Percentiles rank a stretch among this genome's conserved stretches.
Evolutionary conservation across 2,329 filamentous ascomycete genomes (phyloP).

Genomic region (Conoideocrella luteorostrata): DNA sequence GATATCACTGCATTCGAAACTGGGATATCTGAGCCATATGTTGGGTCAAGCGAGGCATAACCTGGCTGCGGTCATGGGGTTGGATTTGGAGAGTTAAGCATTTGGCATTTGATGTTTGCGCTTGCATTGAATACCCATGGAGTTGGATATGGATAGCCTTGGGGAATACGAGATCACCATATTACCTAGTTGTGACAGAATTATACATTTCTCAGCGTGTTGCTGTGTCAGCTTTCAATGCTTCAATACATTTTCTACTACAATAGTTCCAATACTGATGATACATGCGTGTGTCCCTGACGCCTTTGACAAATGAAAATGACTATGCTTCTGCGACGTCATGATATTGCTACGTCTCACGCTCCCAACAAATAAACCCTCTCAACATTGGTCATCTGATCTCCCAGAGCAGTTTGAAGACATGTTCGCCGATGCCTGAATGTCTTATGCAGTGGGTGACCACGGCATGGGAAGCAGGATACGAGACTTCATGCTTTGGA

Average conservation of each 20-base stretch:
- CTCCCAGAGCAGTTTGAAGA: neutral
- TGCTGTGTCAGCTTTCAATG: conserved; percentile 10
- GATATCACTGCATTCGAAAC: conserved; percentile 75
- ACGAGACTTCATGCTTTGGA: conserved; percentile 91
- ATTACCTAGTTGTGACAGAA: too few relatives aligned
- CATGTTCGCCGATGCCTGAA: conserved; percentile 33
- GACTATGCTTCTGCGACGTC: conserved; percentile 1
- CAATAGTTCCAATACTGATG: neutral
- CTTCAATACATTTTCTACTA: conserved; percentile 4
- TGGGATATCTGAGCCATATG: conserved; percentile 69
- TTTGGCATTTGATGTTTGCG: conserved; percentile 1
- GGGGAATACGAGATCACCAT: neutral
- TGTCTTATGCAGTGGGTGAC: conserved; percentile 79
- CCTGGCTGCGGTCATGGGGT: conserved; percentile 71
- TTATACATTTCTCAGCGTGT: too few relatives aligned
- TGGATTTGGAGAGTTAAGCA: conserved; percentile 24
- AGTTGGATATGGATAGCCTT: neutral
- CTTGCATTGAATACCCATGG: conserved; percentile 13
- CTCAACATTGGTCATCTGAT: neutral
- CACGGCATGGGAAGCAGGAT: conserved; percentile 93
- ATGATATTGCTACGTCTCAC: neutral
- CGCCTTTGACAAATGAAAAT: conserved; percentile 9
- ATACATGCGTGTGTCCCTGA: conserved; percentile 6
- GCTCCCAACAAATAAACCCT: neutral
- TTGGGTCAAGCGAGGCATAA: conserved; percentile 65